These are phyloP conservation scores for Boletus rubroflammeus DNA, from an alignment of 768 basidiomycete species.

Conservation along the genomic window DNA sequence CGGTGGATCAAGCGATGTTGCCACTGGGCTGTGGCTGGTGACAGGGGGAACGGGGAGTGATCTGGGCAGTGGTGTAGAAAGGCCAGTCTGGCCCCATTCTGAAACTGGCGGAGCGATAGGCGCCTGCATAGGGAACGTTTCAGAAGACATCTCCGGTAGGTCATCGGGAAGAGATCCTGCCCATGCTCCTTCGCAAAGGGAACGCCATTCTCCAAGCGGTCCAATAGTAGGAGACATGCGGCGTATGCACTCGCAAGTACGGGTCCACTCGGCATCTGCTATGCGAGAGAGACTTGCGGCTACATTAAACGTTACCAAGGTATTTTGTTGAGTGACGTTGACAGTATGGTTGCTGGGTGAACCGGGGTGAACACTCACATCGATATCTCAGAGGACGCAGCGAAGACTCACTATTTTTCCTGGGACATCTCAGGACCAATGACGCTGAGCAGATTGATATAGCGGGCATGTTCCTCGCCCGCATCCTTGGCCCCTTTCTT, in stretches of 20 bases:
- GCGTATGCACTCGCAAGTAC: constrained; percentile 68
- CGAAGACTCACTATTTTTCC: constrained; percentile 64
- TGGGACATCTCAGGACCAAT: constrained; percentile 77
- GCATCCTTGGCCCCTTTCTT: constrained; percentile 69
- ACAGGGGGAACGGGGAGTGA: constrained; percentile 22
- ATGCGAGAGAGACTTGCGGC: constrained; percentile 65
- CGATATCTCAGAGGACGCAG: background rate
- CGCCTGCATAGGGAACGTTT: background rate
- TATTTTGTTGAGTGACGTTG: constrained; percentile 59
- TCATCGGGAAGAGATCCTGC: constrained; percentile 38
- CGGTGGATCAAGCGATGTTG: constrained; percentile 20
- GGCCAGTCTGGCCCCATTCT: constrained; percentile 30
- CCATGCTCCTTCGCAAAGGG: constrained; percentile 77
- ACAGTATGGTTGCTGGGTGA: constrained; percentile 59
- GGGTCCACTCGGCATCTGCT: constrained; percentile 78
- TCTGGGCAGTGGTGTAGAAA: constrained; percentile 17
- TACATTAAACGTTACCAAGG: constrained; percentile 52
- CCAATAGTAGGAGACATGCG: constrained; percentile 65
- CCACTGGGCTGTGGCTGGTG: constrained; percentile 1
- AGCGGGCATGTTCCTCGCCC: constrained; percentile 71
- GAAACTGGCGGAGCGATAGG: constrained; percentile 13
- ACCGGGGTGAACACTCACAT: background rate
- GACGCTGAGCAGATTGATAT: constrained; percentile 67
- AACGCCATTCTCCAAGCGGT: constrained; percentile 66
- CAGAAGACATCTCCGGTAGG: constrained; percentile 21